Percentiles rank a stretch among this genome's conserved stretches.
phyloP scores from a whole-genome alignment of 371 early-diverging fungal genomes.

The Mucor irregularis region DNA sequence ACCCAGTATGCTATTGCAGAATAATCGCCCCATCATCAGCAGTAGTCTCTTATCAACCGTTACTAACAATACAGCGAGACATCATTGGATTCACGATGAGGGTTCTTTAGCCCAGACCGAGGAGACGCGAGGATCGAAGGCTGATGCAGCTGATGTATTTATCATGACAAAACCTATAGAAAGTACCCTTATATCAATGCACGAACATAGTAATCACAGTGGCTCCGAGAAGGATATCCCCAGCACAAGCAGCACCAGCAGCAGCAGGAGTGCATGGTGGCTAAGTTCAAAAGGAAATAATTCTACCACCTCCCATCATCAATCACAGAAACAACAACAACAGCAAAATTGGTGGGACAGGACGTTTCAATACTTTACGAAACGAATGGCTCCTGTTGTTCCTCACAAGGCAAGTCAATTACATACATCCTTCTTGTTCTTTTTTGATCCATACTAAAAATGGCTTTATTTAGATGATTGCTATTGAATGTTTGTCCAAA shows the following conservation, averaged over 20 bases:
- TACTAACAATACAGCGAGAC: neutral
- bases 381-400: constrained; percentile 2
- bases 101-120: constrained; percentile 17
- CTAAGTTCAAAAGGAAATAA: constrained; percentile 13
- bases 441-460: neutral
- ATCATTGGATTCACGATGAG: constrained; percentile 20
- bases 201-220: too few relatives aligned
- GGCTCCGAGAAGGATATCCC: neutral
- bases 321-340: too few relatives aligned
- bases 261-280: constrained; percentile 16
- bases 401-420: constrained; percentile 15
- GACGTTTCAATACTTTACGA: constrained; percentile 10
- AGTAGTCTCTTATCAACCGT: neutral
- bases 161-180: constrained; percentile 18
- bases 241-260: neutral
- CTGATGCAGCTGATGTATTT: constrained; percentile 20
- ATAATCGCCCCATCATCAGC: constrained; percentile 4
- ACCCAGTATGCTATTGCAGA: too few relatives aligned
- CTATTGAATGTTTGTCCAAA: constrained; percentile 22
- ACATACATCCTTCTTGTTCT: neutral
- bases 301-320: too few relatives aligned
- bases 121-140: constrained; percentile 16
- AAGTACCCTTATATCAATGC: neutral
- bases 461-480: neutral
- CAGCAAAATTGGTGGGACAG: constrained; percentile 10